Evolutionary conservation across 192 early-diverging fungal species (phyloP), one percentile per base, ranked within the genome.

Genomic region (Coemansia sp.): DNA sequence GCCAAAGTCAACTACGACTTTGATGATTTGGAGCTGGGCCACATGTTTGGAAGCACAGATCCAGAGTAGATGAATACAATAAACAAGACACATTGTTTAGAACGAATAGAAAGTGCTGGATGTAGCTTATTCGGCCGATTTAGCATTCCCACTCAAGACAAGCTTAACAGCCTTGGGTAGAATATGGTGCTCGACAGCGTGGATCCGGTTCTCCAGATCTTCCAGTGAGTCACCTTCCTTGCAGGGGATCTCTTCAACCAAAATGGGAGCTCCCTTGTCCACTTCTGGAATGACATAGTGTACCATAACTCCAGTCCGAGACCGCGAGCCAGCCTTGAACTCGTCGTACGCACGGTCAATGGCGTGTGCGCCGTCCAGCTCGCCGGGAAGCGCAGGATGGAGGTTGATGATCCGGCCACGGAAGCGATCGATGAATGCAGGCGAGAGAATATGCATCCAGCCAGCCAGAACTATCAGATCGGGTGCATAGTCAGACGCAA

Each of bases 401-500:
- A 99, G 80, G 81, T 99, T 99, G 73, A 99, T 93, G 58, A 99
- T 83, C 45, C 83, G 84, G 17, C 82, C 69, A 3, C 77, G 65
- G 69, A 98, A 94, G 61, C 73, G 50, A 31, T 86, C 75, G 51
- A 99, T 69, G 65, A 98, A 99, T 23, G 85, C 82, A 5, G 92
- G 82, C 11, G 92, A 93, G 31, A 99, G 85, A 64, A 99, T 99
- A 74, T 96, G 97, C 97, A 99, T 99, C 85, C 88, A 99, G 37
- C 97, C 97, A 6, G 96, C 97, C 25, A 99, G 85, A 12, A 99
- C 90, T 5, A 97, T 77, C 39, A 97, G 82, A 66, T 96, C 93
- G 2, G 93, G 93, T 23, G 72, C 67, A 47, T 84, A 80, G 21
- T 72, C 79, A 14, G 82, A 56, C 2, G 64, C 64, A 58, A 94